A percentile compares a stretch with the other conserved stretches of the same genome.
Conservation (phyloP, 2,329 filamentous ascomycete genomes). For the Aspergillus ruber region DNA sequence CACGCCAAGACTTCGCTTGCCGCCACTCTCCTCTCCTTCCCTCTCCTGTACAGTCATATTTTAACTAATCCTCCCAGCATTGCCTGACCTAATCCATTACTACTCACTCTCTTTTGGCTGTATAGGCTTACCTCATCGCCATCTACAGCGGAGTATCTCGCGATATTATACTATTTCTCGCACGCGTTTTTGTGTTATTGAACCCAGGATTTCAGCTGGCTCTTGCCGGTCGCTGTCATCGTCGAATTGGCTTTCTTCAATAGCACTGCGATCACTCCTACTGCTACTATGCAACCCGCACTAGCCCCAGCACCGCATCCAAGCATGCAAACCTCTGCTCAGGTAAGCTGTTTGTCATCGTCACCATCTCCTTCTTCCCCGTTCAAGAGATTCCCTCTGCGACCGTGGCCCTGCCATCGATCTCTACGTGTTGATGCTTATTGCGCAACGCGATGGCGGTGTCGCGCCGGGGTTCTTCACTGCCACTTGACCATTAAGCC, state of each 20-base stretch:
- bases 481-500: not conserved
- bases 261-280: conserved; percentile 1
- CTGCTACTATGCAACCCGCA: conserved; percentile 38
- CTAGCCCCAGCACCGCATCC: conserved; percentile 45
- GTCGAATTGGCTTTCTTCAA: too few relatives aligned
- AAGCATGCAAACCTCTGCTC: conserved; percentile 44
- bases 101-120: not conserved
- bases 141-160: not conserved
- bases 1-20: conserved; percentile 1
- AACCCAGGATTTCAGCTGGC: conserved; percentile 4
- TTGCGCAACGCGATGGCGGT: not conserved
- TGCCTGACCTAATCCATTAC: not conserved
- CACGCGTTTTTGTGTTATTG: not conserved
- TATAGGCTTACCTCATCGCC: not conserved
- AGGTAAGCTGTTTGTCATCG: conserved; percentile 48
- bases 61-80: conserved; percentile 12
- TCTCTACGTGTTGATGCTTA: too few relatives aligned
- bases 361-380: conserved; percentile 6
- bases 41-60: conserved; percentile 8
- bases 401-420: too few relatives aligned
- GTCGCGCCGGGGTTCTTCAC: conserved; percentile 6
- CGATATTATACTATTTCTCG: too few relatives aligned
- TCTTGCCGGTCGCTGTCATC: conserved; percentile 12
- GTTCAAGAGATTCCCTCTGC: too few relatives aligned
- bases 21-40: not conserved